phyloP scores from a whole-genome alignment of 75 land plant genomes.

The Picea sitchensis region DNA sequence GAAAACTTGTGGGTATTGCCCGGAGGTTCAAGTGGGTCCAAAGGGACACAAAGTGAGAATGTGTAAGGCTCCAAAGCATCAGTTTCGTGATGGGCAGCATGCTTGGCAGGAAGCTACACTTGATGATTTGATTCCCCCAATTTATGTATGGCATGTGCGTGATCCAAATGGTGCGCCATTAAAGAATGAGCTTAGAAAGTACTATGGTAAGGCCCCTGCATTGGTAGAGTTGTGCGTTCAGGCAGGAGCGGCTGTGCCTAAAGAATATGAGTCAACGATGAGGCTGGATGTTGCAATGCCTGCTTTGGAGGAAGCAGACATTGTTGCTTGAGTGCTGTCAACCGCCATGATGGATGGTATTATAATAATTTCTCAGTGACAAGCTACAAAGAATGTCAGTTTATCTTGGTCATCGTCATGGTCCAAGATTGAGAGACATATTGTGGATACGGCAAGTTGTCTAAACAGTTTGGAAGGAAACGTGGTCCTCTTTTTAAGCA shows the following conservation, averaged over 20 bases:
- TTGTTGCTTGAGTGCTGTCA: slow-evolving; percentile 37
- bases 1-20: slow-evolving; percentile 65
- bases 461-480: too few relatives aligned
- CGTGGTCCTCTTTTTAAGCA: too few relatives aligned
- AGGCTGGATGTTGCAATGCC: slow-evolving; percentile 54
- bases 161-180: slow-evolving; percentile 52
- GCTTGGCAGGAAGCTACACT: slow-evolving; percentile 67
- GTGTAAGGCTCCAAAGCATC: slow-evolving; percentile 44
- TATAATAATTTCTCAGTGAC: too few relatives aligned
- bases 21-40: slow-evolving; percentile 76
- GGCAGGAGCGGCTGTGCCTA: slow-evolving; percentile 61
- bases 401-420: too few relatives aligned
- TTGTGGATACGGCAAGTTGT: too few relatives aligned
- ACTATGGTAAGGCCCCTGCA: slow-evolving; percentile 81
- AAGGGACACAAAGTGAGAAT: slow-evolving; percentile 59
- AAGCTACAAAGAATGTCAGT: too few relatives aligned
- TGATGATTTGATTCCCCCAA: slow-evolving; percentile 69
- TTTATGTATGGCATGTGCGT: slow-evolving; percentile 67
- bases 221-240: slow-evolving; percentile 69
- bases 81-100: slow-evolving; percentile 38
- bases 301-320: slow-evolving; percentile 41
- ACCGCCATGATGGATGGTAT: too few relatives aligned
- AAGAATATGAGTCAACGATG: slow-evolving; percentile 53
- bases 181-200: slow-evolving; percentile 36
- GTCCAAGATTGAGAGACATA: too few relatives aligned